A percentile compares a stretch with the other conserved stretches of the same genome.
Evolutionary conservation across 2,329 filamentous ascomycete genomes (phyloP).

Genomic region (Ilyonectria sp.): DNA sequence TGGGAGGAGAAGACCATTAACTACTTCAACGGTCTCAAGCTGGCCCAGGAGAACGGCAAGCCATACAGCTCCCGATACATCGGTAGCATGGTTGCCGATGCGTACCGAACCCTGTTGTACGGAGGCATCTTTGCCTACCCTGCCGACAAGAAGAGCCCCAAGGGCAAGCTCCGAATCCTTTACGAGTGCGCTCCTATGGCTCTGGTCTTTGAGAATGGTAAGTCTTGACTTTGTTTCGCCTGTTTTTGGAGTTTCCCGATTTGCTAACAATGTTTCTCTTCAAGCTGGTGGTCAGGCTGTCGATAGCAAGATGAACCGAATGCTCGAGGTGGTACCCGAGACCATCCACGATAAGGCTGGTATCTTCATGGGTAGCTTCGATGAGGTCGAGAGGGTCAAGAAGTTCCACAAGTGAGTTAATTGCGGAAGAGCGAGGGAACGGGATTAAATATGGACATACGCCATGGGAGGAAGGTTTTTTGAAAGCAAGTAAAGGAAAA

Average conservation of each 20-base stretch:
- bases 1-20: constrained; percentile 90
- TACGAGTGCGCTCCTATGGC: constrained; percentile 99
- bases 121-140: constrained; percentile 98
- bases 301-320: constrained; percentile 90
- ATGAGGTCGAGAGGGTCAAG: constrained; percentile 97
- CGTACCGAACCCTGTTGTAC: constrained; percentile 95
- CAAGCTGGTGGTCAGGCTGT: constrained; percentile 92
- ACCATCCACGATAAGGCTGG: constrained; percentile 96
- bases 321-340: constrained; percentile 91
- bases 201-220: constrained; percentile 98
- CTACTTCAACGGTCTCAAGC: constrained; percentile 93
- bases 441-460: constrained; percentile 15
- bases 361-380: constrained; percentile 95
- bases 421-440: constrained; percentile 3
- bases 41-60: constrained; percentile 80
- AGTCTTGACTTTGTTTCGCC: constrained; percentile 52
- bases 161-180: constrained; percentile 96
- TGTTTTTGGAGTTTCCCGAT: neutral
- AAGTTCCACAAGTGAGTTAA: constrained; percentile 72
- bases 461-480: constrained; percentile 35
- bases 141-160: constrained; percentile 97
- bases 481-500: constrained; percentile 40
- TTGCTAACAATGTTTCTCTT: constrained; percentile 47
- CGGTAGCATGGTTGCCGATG: constrained; percentile 97
- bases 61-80: constrained; percentile 97